Percentiles rank a stretch among this genome's conserved stretches.
Conservation (phyloP, 2,329 filamentous ascomycete species). For the Amauroascus niger region DNA sequence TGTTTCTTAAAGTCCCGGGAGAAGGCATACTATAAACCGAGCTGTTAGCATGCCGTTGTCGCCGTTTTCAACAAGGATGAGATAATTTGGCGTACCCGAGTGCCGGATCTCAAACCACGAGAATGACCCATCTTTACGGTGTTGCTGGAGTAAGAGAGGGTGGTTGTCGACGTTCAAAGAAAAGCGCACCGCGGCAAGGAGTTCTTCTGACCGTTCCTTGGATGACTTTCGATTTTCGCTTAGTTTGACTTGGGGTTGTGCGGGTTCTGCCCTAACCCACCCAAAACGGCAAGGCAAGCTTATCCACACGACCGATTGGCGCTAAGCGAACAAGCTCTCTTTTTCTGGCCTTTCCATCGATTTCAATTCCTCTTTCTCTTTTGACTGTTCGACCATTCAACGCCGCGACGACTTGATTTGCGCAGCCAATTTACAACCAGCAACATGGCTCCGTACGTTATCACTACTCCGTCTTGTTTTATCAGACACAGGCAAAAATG, state of each 20-base stretch:
- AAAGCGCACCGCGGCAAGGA: slow-evolving; percentile 21
- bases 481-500: neutral
- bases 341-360: slow-evolving; percentile 12
- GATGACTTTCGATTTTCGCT: slow-evolving; percentile 17
- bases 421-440: slow-evolving; percentile 27
- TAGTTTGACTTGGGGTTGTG: slow-evolving; percentile 14
- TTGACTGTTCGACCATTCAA: slow-evolving; percentile 9
- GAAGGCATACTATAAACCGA: slow-evolving; percentile 64
- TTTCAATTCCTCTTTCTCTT: slow-evolving; percentile 7
- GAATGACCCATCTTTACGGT: slow-evolving; percentile 72
- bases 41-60: slow-evolving; percentile 14
- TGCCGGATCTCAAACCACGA: slow-evolving; percentile 76
- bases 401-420: slow-evolving; percentile 23
- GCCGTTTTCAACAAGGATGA: neutral
- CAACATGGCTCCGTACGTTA: slow-evolving; percentile 39
- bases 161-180: slow-evolving; percentile 34
- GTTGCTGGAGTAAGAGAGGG: slow-evolving; percentile 32
- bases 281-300: slow-evolving; percentile 6
- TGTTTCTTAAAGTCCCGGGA: slow-evolving; percentile 88
- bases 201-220: slow-evolving; percentile 6
- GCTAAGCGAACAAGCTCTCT: slow-evolving; percentile 16
- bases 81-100: slow-evolving; percentile 54
- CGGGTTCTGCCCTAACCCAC: slow-evolving; percentile 18
- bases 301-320: slow-evolving; percentile 5
- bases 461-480: neutral